Evolutionary conservation across 2,329 filamentous ascomycete genomes (phyloP).

Genomic region (Neocucurbitaria cava): DNA sequence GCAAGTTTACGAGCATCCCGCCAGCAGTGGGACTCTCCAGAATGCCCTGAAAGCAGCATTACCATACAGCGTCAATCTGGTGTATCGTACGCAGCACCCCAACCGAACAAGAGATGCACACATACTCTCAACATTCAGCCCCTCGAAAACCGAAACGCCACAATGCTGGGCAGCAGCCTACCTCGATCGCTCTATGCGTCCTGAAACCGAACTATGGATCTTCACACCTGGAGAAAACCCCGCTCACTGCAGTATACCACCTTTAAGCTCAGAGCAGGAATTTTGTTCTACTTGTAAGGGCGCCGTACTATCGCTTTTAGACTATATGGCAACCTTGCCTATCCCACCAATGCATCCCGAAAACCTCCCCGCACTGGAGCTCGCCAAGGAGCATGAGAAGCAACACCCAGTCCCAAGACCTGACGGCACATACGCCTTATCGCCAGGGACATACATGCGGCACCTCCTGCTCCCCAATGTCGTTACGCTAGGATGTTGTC

Average conservation of each 20-base stretch:
- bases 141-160: constrained; percentile 15
- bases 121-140: constrained; percentile 50
- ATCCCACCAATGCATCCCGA: constrained; percentile 36
- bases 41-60: constrained; percentile 58
- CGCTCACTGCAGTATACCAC: constrained; percentile 15
- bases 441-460: constrained; percentile 36
- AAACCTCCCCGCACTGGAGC: constrained; percentile 30
- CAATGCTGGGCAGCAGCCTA: constrained; percentile 65
- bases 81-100: constrained; percentile 69
- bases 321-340: constrained; percentile 36
- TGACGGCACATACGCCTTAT: constrained; percentile 22
- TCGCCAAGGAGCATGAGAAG: constrained; percentile 39
- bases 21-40: constrained; percentile 59
- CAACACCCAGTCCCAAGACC: constrained; percentile 32
- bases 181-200: constrained; percentile 65
- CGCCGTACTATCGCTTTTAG: constrained; percentile 38
- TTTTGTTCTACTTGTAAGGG: constrained; percentile 37
- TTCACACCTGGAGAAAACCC: constrained; percentile 52
- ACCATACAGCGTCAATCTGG: constrained; percentile 66
- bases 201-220: constrained; percentile 71
- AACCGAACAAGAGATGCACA: constrained; percentile 49
- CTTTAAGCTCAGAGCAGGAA: constrained; percentile 1
- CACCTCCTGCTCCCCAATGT: constrained; percentile 45
- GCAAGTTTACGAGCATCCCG: constrained; percentile 27
- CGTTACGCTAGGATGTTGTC: constrained; percentile 55